Evolutionary conservation across 768 basidiomycete species (phyloP), one percentile per base, ranked within the genome.

Genomic region (Tulasnella sp.): DNA sequence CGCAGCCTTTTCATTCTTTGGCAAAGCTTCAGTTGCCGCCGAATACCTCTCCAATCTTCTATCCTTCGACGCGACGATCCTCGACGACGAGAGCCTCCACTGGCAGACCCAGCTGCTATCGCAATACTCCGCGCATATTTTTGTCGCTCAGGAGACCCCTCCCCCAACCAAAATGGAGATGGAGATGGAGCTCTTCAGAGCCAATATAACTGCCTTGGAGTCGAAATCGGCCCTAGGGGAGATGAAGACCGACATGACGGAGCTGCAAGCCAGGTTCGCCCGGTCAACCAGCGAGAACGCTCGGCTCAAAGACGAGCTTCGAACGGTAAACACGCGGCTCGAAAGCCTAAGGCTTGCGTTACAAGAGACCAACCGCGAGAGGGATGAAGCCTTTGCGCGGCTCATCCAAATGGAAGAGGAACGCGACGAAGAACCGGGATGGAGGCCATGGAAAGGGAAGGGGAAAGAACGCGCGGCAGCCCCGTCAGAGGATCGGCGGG

Each of bases 81-180:
- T 80, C 27, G 34, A 71, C 31, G 56, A 80, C 38, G 36, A 34
- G 8, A 14, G 56, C 62, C 83, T 91, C 56, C 89, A 89, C 80
- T 93, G 92, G 91, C 89, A 93, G 81, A 89, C 90, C 0, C 90
- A 92, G 80, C 87, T 92, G 4, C 87, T 93, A 34, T 84, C 87
- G 3, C 87, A 91, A 75, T 92, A 87, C 81, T 91, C 90, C 0
- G 91, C 89, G 0, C 89, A 92, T 78, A 84, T 90, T 73, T 88
- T 91, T 81, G 83, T 88, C 18, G 85, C 88, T 0, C 85, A 82
- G 27, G 80, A 83, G 3, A n/a, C 52, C 2, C 36, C 76, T 72
- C 62, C 40, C 18, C 68, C 21, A 5, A n/a, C 77, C 34, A 44
- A 44, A 44, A 44, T 12, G 27, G 68, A 78, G 14, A 71, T 42